Evolutionary conservation across 345 rosid species (phyloP), one percentile per base, ranked within the genome.

Genomic region (Gossypium rotundifolium): DNA sequence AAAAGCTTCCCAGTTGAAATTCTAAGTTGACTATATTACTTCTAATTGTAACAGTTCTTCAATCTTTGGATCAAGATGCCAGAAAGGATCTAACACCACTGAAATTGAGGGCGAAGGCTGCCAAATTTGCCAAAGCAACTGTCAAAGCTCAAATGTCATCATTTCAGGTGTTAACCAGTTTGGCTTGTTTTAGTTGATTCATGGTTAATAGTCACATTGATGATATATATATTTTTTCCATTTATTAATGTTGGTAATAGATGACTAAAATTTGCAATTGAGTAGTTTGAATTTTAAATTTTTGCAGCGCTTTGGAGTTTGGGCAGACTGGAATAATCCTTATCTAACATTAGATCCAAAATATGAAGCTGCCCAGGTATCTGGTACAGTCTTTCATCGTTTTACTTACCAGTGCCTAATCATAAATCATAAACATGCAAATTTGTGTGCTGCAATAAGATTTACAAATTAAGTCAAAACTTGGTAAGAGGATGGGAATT

Each of bases 311-410:
- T 91, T 78, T 87, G 98, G 98, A 81, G 87, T 94, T 60, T 94
- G 98, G 98, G 98, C 95, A 70, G 93, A 91, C 79, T 94, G 98
- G 97, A 84, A 78, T 65, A 85, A 82, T 79, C 89, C 92, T 79
- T 94, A 94, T 85, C 86, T 89, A 79, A 91, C 98, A 77, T 91
- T 92, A 42, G 92, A 94, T 89, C 97, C 97, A 65, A 91, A 87
- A 73, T 94, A 94, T 77, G 98, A 94, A 87, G 97, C 97, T 60
- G 90, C 93, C 53, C 97, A 94, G 97, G 97, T 94, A 89, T 80
- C 78, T 44, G 64, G 57, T 76, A 71, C 72, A 70, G 64, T 77
- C 79, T 80, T 73, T 72, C 57, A 73, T 71, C 29, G 20, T 71
- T 70, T 49, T 70, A 16, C 66, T 73, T 22, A 25, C 2, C 29